phyloP scores from a whole-genome alignment of 495 filamentous ascomycete species.

The Penicillium robsamsonii region DNA sequence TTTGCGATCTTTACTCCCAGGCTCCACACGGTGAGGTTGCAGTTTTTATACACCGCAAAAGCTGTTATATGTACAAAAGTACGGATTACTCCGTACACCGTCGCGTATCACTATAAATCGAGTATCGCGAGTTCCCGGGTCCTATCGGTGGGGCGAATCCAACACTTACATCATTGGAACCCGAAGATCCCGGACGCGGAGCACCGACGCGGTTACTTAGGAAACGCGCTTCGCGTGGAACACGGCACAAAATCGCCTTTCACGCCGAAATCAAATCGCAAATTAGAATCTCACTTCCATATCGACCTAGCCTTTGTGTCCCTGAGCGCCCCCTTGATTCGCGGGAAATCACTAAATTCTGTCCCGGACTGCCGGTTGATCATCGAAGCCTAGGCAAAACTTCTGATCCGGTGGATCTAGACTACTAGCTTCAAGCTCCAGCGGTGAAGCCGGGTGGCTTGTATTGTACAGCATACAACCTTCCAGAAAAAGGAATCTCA shows the following conservation, averaged over 20 bases:
- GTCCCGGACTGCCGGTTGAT: constrained; percentile 20
- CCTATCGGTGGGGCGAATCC: constrained; percentile 22
- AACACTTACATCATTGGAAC: constrained; percentile 20
- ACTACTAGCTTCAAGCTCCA: constrained; percentile 4
- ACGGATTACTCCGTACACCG: neutral
- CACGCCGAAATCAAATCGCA: neutral
- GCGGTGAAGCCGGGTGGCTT: constrained; percentile 22
- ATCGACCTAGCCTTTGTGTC: neutral
- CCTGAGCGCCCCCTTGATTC: constrained; percentile 12
- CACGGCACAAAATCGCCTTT: constrained; percentile 8
- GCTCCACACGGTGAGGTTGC: constrained; percentile 3
- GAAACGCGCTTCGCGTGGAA: constrained; percentile 32
- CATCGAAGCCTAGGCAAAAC: constrained; percentile 21
- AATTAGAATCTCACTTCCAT: neutral
- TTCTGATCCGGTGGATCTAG: constrained; percentile 10
- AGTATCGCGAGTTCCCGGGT: constrained; percentile 20
- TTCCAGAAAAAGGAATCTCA: constrained; percentile 1
- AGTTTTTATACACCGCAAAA: constrained; percentile 7
- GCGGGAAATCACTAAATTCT: constrained; percentile 7
- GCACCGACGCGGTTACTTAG: constrained; percentile 33
- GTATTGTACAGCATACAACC: neutral
- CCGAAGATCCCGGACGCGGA: constrained; percentile 28
- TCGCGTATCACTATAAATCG: no score
- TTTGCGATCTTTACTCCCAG: neutral
- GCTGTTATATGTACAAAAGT: neutral